A percentile compares a stretch with the other conserved stretches of the same genome.
Evolutionary conservation across 129 eudicot genomes (phyloP).

Genomic region (Chrysanthemum lavandulifolium): DNA sequence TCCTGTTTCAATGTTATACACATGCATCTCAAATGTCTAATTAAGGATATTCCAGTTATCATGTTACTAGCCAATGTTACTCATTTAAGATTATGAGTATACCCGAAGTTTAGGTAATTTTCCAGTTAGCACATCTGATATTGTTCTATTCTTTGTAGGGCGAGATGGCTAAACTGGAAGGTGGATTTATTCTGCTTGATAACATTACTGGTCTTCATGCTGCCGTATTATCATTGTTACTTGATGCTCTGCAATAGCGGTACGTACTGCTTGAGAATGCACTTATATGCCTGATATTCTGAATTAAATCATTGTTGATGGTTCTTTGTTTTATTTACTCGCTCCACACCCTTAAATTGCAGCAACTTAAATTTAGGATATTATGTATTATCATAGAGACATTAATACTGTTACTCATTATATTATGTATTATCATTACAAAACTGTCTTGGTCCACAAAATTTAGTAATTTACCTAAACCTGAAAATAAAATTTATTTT

Average conservation of each 20-base stretch:
- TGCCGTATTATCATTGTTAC: slow-evolving; percentile 97
- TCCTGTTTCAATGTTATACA: background rate
- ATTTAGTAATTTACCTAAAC: no score
- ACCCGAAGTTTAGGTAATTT: background rate
- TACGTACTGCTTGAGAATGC: slow-evolving; percentile 30
- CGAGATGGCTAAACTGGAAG: slow-evolving; percentile 99
- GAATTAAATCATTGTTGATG: slow-evolving; percentile 15
- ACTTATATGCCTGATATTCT: slow-evolving; percentile 16
- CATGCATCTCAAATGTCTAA: background rate
- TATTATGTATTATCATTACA: slow-evolving; percentile 5
- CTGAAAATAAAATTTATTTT: background rate
- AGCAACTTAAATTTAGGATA: background rate
- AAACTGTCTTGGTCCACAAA: slow-evolving; percentile 11
- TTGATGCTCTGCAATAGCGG: slow-evolving; percentile 92
- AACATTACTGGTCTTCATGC: slow-evolving; percentile 83
- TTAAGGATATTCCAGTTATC: background rate
- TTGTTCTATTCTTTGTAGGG: slow-evolving; percentile 43
- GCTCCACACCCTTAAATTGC: background rate
- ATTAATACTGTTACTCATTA: background rate
- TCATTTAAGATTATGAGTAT: background rate
- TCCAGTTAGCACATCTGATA: slow-evolving; percentile 6
- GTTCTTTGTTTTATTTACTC: background rate
- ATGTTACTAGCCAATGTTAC: background rate
- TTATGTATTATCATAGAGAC: background rate
- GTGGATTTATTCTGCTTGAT: slow-evolving; percentile 95